Conservation (phyloP, 1,284 basidiomycete species). For the Moniliophthora roreri region DNA sequence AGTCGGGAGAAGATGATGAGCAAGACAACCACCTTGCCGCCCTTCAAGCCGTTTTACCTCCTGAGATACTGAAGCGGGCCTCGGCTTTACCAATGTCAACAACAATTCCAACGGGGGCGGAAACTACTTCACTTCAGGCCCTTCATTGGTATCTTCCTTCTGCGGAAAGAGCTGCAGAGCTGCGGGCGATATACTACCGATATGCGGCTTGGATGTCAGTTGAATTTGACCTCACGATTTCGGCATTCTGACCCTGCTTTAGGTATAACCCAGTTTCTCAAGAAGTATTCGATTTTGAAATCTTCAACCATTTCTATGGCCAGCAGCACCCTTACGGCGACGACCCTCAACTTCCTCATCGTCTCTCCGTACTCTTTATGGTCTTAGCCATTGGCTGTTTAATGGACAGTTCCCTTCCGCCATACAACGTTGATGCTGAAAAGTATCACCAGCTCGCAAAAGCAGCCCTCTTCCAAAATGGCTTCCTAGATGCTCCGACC, state of each 20-base stretch:
- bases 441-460: slow-evolving; percentile 76
- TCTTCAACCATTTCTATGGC: slow-evolving; percentile 64
- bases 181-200: slow-evolving; percentile 64
- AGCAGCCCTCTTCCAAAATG: slow-evolving; percentile 69
- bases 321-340: slow-evolving; percentile 47
- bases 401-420: slow-evolving; percentile 61
- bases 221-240: slow-evolving; percentile 18
- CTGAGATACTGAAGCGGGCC: slow-evolving; percentile 61
- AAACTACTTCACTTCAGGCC: slow-evolving; percentile 49
- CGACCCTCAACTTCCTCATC: slow-evolving; percentile 62
- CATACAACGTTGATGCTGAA: slow-evolving; percentile 75
- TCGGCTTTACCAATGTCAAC: slow-evolving; percentile 65
- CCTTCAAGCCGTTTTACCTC: slow-evolving; percentile 55
- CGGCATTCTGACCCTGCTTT: slow-evolving; percentile 16
- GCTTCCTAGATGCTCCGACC: slow-evolving; percentile 73
- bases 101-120: slow-evolving; percentile 38
- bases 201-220: slow-evolving; percentile 77
- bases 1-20: slow-evolving; percentile 54
- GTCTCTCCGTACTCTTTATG: slow-evolving; percentile 73
- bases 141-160: slow-evolving; percentile 72
- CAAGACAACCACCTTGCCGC: slow-evolving; percentile 46
- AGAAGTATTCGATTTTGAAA: slow-evolving; percentile 64
- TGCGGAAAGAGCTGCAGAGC: slow-evolving; percentile 52
- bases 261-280: slow-evolving; percentile 75
- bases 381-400: slow-evolving; percentile 72